These are phyloP conservation scores for Pyrus bretschneideri DNA, from an alignment of 306 rosid genomes.

Conservation along the genomic window DNA sequence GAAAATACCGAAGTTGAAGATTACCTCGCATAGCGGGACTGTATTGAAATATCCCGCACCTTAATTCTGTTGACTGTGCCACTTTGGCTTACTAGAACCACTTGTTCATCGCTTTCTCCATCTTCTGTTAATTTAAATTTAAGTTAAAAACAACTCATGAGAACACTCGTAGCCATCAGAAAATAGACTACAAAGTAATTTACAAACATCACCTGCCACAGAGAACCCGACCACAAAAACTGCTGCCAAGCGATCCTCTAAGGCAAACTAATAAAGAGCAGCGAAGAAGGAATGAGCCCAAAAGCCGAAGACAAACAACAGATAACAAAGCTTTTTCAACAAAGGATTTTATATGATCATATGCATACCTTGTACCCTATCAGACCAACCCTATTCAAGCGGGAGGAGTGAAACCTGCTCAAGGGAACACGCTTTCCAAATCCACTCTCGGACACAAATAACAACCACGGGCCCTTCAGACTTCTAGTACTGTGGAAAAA, in stretches of 20 bases:
- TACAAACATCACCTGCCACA: constrained; percentile 49
- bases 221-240: constrained; percentile 93
- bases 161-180: not conserved
- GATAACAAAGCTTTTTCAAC: not conserved
- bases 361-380: constrained; percentile 83
- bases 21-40: constrained; percentile 94
- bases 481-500: constrained; percentile 36
- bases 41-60: constrained; percentile 91
- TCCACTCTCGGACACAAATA: constrained; percentile 94
- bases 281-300: not conserved
- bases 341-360: not conserved
- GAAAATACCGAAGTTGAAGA: not conserved
- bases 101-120: constrained; percentile 99
- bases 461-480: constrained; percentile 78
- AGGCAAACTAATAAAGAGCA: constrained; percentile 49
- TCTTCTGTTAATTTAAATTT: constrained; percentile 44
- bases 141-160: not conserved
- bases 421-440: constrained; percentile 92
- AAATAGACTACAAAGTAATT: not conserved
- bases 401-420: constrained; percentile 59
- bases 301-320: not conserved
- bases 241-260: constrained; percentile 79
- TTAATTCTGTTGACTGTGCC: constrained; percentile 95
- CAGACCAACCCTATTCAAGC: constrained; percentile 83
- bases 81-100: constrained; percentile 91